Conservation (phyloP, 306 rosid species). For the Pterocarpus santalinus region DNA sequence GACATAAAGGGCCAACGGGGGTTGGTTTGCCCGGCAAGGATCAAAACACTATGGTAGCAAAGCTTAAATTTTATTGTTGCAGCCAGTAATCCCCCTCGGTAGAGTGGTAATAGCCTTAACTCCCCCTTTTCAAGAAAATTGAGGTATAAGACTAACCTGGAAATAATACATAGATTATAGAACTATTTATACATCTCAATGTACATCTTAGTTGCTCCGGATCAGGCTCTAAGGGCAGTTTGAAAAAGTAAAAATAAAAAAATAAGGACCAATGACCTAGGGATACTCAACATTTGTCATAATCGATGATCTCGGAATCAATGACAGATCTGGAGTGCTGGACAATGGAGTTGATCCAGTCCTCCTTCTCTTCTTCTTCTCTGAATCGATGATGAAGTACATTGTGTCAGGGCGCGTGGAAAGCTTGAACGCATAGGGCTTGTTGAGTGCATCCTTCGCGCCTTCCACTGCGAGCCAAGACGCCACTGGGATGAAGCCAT, state of each 20-base stretch:
- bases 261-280: constrained; percentile 29
- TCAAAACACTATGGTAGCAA: constrained; percentile 25
- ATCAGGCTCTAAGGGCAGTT: constrained; percentile 27
- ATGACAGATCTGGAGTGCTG: too few relatives aligned
- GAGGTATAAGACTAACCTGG: constrained; percentile 27
- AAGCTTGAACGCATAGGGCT: too few relatives aligned
- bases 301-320: constrained; percentile 45
- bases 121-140: constrained; percentile 21
- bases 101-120: constrained; percentile 18
- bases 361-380: too few relatives aligned
- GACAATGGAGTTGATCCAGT: too few relatives aligned
- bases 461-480: too few relatives aligned
- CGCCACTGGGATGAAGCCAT: too few relatives aligned
- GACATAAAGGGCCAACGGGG: constrained; percentile 1
- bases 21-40: constrained; percentile 6
- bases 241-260: background rate
- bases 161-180: constrained; percentile 41
- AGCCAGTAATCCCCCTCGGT: constrained; percentile 1
- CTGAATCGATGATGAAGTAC: too few relatives aligned
- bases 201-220: constrained; percentile 24
- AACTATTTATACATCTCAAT: constrained; percentile 35
- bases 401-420: too few relatives aligned
- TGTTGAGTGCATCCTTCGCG: too few relatives aligned
- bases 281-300: constrained; percentile 42
- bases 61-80: constrained; percentile 7